Evolutionary conservation across 306 rosid species (phyloP).

Genomic region (Begonia masoniana): DNA sequence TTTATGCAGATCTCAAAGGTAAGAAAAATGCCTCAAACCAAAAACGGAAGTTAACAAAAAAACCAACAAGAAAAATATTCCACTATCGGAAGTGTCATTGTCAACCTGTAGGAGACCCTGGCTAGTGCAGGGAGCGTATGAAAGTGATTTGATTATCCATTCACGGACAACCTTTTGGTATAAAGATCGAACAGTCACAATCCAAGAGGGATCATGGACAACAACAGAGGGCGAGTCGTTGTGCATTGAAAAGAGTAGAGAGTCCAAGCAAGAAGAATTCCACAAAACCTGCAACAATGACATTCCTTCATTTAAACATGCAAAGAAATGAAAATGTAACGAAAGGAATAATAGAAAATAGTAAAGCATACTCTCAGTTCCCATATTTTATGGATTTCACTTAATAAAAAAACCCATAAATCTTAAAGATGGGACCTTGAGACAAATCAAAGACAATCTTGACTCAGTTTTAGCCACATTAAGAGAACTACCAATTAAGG

Average conservation of each 20-base stretch:
- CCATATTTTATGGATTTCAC: too few relatives aligned
- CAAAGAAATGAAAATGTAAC: conserved; percentile 9
- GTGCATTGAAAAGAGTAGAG: conserved; percentile 71
- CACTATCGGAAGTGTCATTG: conserved; percentile 13
- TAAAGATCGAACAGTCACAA: conserved; percentile 63
- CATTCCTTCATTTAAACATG: conserved; percentile 12
- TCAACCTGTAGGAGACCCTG: conserved; percentile 98
- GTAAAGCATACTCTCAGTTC: too few relatives aligned
- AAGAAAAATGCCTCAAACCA: background rate
- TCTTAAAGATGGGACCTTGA: too few relatives aligned
- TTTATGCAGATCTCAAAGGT: background rate
- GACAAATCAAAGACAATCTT: too few relatives aligned
- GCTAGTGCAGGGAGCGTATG: conserved; percentile 93
- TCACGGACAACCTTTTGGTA: conserved; percentile 91
- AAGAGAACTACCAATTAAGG: too few relatives aligned
- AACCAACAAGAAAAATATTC: conserved; percentile 6
- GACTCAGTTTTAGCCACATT: too few relatives aligned
- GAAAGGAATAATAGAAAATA: conserved; percentile 1
- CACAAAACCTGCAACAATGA: conserved; percentile 71
- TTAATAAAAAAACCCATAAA: too few relatives aligned
- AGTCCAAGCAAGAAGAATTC: conserved; percentile 83
- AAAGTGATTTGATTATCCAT: conserved; percentile 85
- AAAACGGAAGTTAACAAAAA: background rate
- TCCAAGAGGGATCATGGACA: conserved; percentile 93
- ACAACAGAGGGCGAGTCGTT: conserved; percentile 58